phyloP scores from a whole-genome alignment of 2,329 filamentous ascomycete genomes.

The Nigrospora osmanthi region DNA sequence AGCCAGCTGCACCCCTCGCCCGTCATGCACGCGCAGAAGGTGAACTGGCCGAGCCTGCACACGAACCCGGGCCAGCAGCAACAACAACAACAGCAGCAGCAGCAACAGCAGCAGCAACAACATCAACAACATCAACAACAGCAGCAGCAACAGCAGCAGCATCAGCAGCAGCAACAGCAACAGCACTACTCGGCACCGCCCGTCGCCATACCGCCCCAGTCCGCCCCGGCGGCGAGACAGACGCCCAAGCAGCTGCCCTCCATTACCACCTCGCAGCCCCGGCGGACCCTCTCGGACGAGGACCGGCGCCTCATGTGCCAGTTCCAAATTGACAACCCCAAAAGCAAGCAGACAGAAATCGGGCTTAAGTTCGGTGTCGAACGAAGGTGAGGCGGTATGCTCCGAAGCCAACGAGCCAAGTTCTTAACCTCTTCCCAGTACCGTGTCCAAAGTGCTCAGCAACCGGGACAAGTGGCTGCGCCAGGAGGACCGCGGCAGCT shows the following conservation, averaged over 20 bases:
- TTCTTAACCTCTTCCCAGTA: conserved; percentile 49
- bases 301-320: conserved; percentile 90
- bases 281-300: conserved; percentile 84
- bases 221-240: conserved; percentile 40
- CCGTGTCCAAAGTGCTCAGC: conserved; percentile 94
- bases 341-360: conserved; percentile 92
- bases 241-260: conserved; percentile 38
- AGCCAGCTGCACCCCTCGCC: background rate
- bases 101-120: too few relatives aligned
- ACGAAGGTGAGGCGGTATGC: conserved; percentile 63
- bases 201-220: conserved; percentile 49
- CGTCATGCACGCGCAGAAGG: background rate
- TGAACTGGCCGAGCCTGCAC: conserved; percentile 70
- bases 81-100: too few relatives aligned
- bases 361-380: conserved; percentile 93
- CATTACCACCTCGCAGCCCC: conserved; percentile 54
- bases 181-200: conserved; percentile 48
- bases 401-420: conserved; percentile 4
- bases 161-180: too few relatives aligned
- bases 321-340: conserved; percentile 84
- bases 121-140: too few relatives aligned
- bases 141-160: background rate
- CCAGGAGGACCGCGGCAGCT: conserved; percentile 69
- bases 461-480: conserved; percentile 92
- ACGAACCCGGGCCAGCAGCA: conserved; percentile 53